These are phyloP conservation scores for Leishmania gerbilli DNA, from an alignment of 208 protist genomes.

Conservation along the genomic window DNA sequence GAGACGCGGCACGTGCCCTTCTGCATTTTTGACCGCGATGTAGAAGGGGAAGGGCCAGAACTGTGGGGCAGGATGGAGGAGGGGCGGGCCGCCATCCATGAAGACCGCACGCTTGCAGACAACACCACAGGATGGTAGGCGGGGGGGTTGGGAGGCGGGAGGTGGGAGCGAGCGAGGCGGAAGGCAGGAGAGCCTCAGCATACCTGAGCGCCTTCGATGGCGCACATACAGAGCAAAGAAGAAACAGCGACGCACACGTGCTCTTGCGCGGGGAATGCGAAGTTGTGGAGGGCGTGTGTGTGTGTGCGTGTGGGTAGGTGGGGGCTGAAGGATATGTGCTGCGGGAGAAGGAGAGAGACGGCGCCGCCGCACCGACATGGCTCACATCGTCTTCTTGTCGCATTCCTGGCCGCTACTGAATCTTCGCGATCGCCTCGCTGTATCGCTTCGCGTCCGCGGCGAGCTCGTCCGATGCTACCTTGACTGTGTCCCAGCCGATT, in stretches of 20 bases:
- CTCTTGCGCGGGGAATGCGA: not conserved
- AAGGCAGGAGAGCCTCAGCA: not conserved
- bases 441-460: conserved; percentile 69
- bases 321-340: not conserved
- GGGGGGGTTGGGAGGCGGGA: no score
- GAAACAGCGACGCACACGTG: not conserved
- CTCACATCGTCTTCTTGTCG: not conserved
- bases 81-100: not conserved
- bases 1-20: not conserved
- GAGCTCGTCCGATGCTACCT: conserved; percentile 58
- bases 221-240: not conserved
- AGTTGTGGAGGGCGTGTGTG: no score
- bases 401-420: conserved; percentile 2
- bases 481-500: conserved; percentile 68
- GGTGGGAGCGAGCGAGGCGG: no score
- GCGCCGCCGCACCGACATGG: not conserved
- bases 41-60: not conserved
- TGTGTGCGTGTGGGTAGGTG: not conserved
- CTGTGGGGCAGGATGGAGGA: not conserved
- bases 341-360: not conserved
- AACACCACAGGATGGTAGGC: not conserved
- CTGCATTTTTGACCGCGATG: not conserved
- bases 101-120: not conserved
- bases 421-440: conserved; percentile 60
- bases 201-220: not conserved